These are phyloP conservation scores for Apiospora koreana DNA, from an alignment of 2,329 filamentous ascomycete genomes.

Conservation along the genomic window DNA sequence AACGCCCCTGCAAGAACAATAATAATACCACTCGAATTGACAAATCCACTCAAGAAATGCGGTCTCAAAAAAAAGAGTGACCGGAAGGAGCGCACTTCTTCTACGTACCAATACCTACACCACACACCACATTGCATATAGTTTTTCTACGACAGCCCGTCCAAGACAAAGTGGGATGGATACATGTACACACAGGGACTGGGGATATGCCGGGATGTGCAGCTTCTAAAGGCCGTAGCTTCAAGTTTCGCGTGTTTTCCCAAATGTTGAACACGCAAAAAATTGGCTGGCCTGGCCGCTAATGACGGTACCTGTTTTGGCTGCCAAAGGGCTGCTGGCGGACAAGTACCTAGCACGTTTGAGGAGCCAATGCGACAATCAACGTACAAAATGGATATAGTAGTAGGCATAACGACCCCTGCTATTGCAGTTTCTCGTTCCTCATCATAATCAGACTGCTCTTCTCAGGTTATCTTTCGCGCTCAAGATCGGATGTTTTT, in stretches of 20 bases:
- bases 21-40: neutral
- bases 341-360: neutral
- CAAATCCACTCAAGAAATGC: constrained; percentile 3
- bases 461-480: neutral
- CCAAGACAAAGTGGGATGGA: constrained; percentile 5
- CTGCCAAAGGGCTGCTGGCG: neutral
- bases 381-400: neutral
- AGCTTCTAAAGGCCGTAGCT: neutral
- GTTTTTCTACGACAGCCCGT: neutral
- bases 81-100: neutral
- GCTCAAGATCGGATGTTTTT: neutral
- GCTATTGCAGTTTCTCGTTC: neutral
- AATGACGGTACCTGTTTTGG: neutral
- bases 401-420: neutral
- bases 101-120: neutral
- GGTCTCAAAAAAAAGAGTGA: constrained; percentile 5
- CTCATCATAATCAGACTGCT: neutral
- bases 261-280: constrained; percentile 21
- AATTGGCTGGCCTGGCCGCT: constrained; percentile 15
- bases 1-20: constrained; percentile 4
- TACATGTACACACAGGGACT: constrained; percentile 3
- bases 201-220: constrained; percentile 1
- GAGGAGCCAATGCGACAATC: neutral
- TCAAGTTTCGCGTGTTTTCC: constrained; percentile 12
- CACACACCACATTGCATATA: too few species aligned